Evolutionary conservation across 1,139 yeast species (phyloP).

Genomic region (Diutina pseudorugosa): DNA sequence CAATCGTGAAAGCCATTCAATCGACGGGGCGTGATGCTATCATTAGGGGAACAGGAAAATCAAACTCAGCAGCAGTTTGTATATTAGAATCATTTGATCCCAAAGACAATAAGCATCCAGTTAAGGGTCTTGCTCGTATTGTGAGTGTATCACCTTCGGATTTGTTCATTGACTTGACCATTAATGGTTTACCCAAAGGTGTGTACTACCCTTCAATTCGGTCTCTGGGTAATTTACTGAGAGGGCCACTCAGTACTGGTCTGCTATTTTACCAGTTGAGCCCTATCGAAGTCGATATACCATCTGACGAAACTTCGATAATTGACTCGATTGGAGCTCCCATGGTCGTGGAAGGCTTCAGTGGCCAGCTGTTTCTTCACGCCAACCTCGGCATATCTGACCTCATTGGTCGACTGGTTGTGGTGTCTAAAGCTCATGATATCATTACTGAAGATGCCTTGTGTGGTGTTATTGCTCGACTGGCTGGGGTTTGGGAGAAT

Average conservation of each 20-base stretch:
- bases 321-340: conserved; percentile 25
- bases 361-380: conserved; percentile 57
- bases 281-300: conserved; percentile 31
- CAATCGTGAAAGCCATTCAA: conserved; percentile 53
- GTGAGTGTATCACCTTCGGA: conserved; percentile 49
- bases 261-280: conserved; percentile 31
- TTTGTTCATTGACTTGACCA: conserved; percentile 62
- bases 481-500: conserved; percentile 97
- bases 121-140: conserved; percentile 78
- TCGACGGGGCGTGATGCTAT: conserved; percentile 77
- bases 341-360: conserved; percentile 14
- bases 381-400: conserved; percentile 46
- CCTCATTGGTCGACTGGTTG: conserved; percentile 72
- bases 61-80: conserved; percentile 86
- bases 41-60: conserved; percentile 80
- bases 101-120: conserved; percentile 42
- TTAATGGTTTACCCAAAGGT: conserved; percentile 58
- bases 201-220: conserved; percentile 60
- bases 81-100: conserved; percentile 64
- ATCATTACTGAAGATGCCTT: conserved; percentile 33
- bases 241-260: conserved; percentile 68
- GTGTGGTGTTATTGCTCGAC: conserved; percentile 86
- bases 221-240: conserved; percentile 60
- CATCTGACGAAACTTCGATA: conserved; percentile 21
- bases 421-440: conserved; percentile 37